Conservation (phyloP, 2,329 filamentous ascomycete genomes). For the Cladophialophora exuberans region DNA sequence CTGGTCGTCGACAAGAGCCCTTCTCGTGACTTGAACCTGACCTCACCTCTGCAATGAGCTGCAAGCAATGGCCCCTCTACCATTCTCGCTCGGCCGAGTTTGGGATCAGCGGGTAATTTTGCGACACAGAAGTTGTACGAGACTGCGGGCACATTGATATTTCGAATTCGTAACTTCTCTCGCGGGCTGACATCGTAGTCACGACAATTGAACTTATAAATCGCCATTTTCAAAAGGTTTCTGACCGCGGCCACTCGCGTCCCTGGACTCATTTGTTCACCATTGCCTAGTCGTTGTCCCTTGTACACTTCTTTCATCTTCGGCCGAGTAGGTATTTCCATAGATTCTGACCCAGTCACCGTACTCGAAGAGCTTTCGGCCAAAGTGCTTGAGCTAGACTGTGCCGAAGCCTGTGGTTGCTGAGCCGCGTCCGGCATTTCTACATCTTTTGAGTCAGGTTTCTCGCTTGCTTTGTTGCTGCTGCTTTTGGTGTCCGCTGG, state of each 20-base stretch:
- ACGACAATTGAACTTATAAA: slow-evolving; percentile 62
- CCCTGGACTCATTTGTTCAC: slow-evolving; percentile 61
- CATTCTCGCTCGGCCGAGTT: slow-evolving; percentile 56
- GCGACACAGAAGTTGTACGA: slow-evolving; percentile 60
- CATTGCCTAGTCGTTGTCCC: slow-evolving; percentile 61
- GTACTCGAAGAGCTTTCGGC: background rate
- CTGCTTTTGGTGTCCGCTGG: background rate
- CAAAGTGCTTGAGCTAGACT: background rate
- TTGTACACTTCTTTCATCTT: slow-evolving; percentile 49
- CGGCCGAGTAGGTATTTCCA: slow-evolving; percentile 19
- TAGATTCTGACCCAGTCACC: slow-evolving; percentile 8
- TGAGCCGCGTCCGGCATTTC: slow-evolving; percentile 16
- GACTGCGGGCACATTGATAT: slow-evolving; percentile 54
- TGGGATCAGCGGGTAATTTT: slow-evolving; percentile 56
- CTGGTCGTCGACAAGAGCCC: slow-evolving; percentile 16
- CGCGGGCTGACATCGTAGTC: slow-evolving; percentile 50
- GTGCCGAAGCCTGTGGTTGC: background rate
- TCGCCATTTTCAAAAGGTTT: slow-evolving; percentile 60
- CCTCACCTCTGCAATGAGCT: slow-evolving; percentile 59
- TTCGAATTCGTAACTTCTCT: slow-evolving; percentile 49
- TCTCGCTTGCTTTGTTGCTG: slow-evolving; percentile 27
- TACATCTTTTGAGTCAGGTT: slow-evolving; percentile 12
- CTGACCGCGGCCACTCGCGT: slow-evolving; percentile 60
- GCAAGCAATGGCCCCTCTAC: slow-evolving; percentile 63
- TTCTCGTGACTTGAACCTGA: slow-evolving; percentile 50